Percentiles rank a stretch among this genome's conserved stretches.
phyloP scores from a whole-genome alignment of 2,329 filamentous ascomycete species.

The Xylaria sp. region DNA sequence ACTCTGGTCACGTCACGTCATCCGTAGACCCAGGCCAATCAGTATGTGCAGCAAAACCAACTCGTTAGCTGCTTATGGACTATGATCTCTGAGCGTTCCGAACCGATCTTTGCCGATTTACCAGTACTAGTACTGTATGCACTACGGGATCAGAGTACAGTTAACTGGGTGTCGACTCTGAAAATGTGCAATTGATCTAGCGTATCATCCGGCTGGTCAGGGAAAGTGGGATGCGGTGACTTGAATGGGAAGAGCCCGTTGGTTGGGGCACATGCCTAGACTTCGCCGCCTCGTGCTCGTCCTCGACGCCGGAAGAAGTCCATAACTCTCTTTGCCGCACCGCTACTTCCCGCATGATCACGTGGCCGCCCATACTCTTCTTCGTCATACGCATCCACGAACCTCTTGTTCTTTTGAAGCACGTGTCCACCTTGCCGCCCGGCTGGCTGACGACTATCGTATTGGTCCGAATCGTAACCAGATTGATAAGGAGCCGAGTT shows the following conservation, averaged over 20 bases:
- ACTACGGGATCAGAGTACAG: constrained; percentile 13
- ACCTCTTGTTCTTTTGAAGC: constrained; percentile 87
- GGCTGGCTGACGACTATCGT: constrained; percentile 54
- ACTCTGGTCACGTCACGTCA: constrained; percentile 33
- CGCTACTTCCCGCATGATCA: constrained; percentile 83
- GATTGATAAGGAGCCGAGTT: constrained; percentile 59
- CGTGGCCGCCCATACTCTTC: constrained; percentile 68
- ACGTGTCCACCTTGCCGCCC: constrained; percentile 61
- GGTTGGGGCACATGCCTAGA: constrained; percentile 35
- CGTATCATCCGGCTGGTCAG: constrained; percentile 11
- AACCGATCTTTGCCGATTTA: constrained; percentile 17
- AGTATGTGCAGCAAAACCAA: constrained; percentile 18
- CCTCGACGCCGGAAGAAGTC: constrained; percentile 95
- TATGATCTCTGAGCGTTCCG: constrained; percentile 6
- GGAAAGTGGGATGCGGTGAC: constrained; percentile 18
- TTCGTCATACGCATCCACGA: constrained; percentile 88
- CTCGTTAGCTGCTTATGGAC: constrained; percentile 24
- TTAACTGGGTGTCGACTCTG: constrained; percentile 2
- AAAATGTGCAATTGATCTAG: constrained; percentile 10
- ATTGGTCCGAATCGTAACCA: constrained; percentile 58
- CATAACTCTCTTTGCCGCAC: constrained; percentile 93
- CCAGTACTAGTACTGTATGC: constrained; percentile 11
- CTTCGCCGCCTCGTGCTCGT: constrained; percentile 74
- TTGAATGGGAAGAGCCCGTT: constrained; percentile 20
- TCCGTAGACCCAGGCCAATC: constrained; percentile 27